Evolutionary conservation across 2,329 filamentous ascomycete genomes (phyloP).

Genomic region (Claviceps sp.): DNA sequence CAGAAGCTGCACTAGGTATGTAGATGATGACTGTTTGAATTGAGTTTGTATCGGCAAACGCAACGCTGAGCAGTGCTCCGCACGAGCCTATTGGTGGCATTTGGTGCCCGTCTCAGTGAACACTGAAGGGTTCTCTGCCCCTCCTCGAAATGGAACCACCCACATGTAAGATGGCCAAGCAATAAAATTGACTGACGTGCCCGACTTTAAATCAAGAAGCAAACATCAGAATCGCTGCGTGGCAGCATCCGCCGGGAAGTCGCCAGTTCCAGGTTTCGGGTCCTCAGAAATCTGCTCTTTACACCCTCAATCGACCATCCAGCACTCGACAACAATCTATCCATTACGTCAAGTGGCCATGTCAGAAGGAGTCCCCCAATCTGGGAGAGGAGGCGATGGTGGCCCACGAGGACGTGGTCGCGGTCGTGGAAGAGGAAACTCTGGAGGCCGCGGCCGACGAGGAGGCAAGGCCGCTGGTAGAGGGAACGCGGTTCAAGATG

Average conservation of each 20-base stretch:
- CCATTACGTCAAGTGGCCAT: constrained; percentile 3
- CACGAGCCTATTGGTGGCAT: no score
- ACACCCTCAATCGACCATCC: neutral
- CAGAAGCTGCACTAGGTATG: no score
- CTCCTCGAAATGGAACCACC: neutral
- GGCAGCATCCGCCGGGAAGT: neutral
- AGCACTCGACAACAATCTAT: neutral
- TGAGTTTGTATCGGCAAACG: no score
- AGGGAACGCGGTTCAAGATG: constrained; percentile 5
- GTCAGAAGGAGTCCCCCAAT: constrained; percentile 10
- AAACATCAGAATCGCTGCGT: neutral
- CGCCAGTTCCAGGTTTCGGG: neutral
- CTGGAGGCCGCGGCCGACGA: constrained; percentile 10
- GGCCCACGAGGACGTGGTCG: constrained; percentile 27
- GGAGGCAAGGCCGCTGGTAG: constrained; percentile 15
- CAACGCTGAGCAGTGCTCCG: no score
- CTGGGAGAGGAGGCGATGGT: constrained; percentile 20
- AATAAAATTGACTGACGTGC: neutral
- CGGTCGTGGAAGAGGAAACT: constrained; percentile 13
- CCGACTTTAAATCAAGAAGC: neutral
- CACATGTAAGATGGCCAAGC: neutral
- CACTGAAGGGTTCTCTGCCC: neutral
- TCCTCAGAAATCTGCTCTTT: neutral
- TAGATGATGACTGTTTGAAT: no score
- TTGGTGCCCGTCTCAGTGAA: no score